Conservation (phyloP, 1,284 basidiomycete genomes). For the Microbotryomycetes sp. region DNA sequence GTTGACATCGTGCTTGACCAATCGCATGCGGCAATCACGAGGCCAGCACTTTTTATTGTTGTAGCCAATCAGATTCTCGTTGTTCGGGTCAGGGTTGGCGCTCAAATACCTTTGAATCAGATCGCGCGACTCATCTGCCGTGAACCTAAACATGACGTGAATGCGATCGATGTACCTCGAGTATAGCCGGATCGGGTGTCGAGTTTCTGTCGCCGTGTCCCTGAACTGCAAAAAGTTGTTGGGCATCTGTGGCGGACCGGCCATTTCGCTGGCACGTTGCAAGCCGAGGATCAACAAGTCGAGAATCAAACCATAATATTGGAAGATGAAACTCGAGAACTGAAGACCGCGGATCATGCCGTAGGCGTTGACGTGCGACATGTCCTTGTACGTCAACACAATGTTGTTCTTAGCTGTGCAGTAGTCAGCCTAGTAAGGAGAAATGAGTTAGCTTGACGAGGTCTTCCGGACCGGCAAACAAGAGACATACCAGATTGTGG, state of each 20-base stretch:
- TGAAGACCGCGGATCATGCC: constrained; percentile 91
- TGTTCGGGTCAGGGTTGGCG: constrained; percentile 92
- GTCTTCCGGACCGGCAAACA: too few species aligned
- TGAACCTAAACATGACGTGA: constrained; percentile 95
- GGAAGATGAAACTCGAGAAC: constrained; percentile 92
- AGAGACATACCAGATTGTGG: constrained; percentile 63
- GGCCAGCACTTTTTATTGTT: constrained; percentile 99
- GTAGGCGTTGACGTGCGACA: constrained; percentile 86
- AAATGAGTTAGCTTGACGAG: too few species aligned
- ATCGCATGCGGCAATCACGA: constrained; percentile 94
- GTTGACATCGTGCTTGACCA: constrained; percentile 99
- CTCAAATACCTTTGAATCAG: constrained; percentile 89
- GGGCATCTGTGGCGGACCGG: constrained; percentile 86
- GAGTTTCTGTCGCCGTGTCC: constrained; percentile 84
- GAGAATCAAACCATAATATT: constrained; percentile 40
- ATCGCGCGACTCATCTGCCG: constrained; percentile 94
- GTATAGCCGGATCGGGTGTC: constrained; percentile 90
- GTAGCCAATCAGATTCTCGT: constrained; percentile 74
- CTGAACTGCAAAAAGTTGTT: constrained; percentile 96
- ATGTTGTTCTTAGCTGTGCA: constrained; percentile 98
- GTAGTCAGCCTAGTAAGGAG: constrained; percentile 63
- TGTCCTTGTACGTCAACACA: constrained; percentile 85
- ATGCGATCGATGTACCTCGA: constrained; percentile 85
- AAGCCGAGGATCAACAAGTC: constrained; percentile 89
- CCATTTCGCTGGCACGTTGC: constrained; percentile 92